These are phyloP conservation scores for Tanacetum coccineum DNA, from an alignment of 129 eudicot species.

Conservation along the genomic window DNA sequence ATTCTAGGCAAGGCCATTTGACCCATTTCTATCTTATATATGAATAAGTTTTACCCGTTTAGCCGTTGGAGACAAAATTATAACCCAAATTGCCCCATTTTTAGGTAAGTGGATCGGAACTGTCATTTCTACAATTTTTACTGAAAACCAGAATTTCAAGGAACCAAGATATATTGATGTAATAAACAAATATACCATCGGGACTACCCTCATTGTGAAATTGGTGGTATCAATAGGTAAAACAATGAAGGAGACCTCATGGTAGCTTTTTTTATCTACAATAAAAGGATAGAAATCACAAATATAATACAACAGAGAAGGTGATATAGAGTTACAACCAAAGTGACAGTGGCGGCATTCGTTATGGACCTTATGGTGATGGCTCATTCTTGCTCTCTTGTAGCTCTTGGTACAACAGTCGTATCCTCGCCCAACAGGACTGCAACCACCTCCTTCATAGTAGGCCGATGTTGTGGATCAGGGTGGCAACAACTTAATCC, in stretches of 20 bases:
- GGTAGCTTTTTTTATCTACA: not conserved
- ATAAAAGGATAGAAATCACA: not conserved
- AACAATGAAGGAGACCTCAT: constrained; percentile 1
- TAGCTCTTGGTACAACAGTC: constrained; percentile 6
- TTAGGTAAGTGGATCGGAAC: not conserved
- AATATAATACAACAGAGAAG: not conserved
- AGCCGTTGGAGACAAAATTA: not conserved
- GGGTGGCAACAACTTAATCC: constrained; percentile 90
- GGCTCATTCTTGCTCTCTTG: not conserved
- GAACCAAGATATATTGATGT: not conserved
- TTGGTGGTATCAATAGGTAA: not conserved
- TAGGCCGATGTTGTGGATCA: constrained; percentile 61
- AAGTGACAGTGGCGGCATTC: not conserved
- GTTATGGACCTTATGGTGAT: constrained; percentile 4
- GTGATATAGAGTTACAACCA: not conserved
- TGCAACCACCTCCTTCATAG: constrained; percentile 58
- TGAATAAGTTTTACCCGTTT: not conserved
- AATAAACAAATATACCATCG: constrained; percentile 6
- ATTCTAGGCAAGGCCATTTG: not conserved
- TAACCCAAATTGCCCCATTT: not conserved
- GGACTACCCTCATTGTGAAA: constrained; percentile 3
- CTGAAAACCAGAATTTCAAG: not conserved
- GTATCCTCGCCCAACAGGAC: constrained; percentile 53
- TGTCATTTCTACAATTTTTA: not conserved
- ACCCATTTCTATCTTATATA: not conserved